Conservation (phyloP, 306 rosid species). For the Ormosia semicastrata region DNA sequence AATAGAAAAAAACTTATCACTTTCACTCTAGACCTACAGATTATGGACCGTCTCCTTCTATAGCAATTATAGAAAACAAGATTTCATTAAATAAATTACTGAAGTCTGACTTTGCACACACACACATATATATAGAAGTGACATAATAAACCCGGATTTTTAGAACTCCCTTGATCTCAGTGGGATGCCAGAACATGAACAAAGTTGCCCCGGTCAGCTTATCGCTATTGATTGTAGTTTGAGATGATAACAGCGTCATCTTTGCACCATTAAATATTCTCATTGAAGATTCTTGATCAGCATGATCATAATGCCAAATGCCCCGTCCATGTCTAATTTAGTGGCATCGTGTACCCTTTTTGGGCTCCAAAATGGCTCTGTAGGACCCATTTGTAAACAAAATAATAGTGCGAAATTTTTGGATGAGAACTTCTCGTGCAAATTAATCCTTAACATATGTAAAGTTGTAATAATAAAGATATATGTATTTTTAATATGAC, state of each 20-base stretch:
- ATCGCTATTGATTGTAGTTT: background rate
- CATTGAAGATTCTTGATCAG: background rate
- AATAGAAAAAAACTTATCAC: background rate
- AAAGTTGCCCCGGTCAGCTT: slow-evolving; percentile 18
- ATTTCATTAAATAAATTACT: background rate
- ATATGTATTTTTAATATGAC: no score
- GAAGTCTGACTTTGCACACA: background rate
- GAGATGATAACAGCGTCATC: slow-evolving; percentile 23
- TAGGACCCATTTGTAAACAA: slow-evolving; percentile 17
- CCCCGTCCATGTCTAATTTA: slow-evolving; percentile 16
- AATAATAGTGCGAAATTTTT: background rate
- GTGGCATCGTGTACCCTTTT: slow-evolving; percentile 24
- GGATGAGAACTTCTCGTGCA: no score
- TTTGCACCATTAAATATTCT: slow-evolving; percentile 26
- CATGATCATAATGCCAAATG: slow-evolving; percentile 7
- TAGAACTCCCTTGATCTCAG: slow-evolving; percentile 3
- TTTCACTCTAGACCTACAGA: background rate
- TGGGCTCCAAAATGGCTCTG: slow-evolving; percentile 6
- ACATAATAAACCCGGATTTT: slow-evolving; percentile 10
- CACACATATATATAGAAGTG: background rate
- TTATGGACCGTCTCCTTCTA: background rate
- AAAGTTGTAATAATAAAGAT: no score
- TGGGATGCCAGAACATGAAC: background rate
- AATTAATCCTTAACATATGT: no score
- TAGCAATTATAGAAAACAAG: background rate